Evolutionary conservation across 106 monocot genomes (phyloP).

Genomic region (Vanilla planifolia): DNA sequence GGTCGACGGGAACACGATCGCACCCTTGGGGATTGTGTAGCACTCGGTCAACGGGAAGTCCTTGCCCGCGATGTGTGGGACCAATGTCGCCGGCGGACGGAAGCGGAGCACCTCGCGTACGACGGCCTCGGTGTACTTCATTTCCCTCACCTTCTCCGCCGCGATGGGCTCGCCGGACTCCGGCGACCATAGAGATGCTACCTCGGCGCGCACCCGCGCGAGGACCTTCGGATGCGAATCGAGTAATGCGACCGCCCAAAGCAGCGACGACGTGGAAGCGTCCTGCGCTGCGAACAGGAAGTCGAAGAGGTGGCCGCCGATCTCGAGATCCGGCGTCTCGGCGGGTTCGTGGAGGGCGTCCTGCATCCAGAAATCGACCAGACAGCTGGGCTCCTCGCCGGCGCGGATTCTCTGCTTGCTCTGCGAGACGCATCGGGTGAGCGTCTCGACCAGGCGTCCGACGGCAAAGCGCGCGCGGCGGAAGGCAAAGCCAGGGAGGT

Average conservation of each 20-base stretch:
- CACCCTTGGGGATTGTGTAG: constrained; percentile 84
- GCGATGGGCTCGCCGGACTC: constrained; percentile 43
- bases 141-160: constrained; percentile 34
- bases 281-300: constrained; percentile 96
- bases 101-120: constrained; percentile 72
- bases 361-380: constrained; percentile 93
- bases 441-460: constrained; percentile 38
- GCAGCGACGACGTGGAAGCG: constrained; percentile 86
- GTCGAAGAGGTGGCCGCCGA: constrained; percentile 86
- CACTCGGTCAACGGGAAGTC: constrained; percentile 63
- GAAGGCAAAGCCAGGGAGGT: constrained; percentile 87
- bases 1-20: constrained; percentile 86
- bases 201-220: constrained; percentile 58
- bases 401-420: constrained; percentile 60
- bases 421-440: constrained; percentile 34
- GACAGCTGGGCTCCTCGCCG: constrained; percentile 51
- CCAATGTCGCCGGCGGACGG: constrained; percentile 89
- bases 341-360: constrained; percentile 31
- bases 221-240: constrained; percentile 82
- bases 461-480: constrained; percentile 64
- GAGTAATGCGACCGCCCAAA: constrained; percentile 83
- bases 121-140: constrained; percentile 79
- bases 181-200: constrained; percentile 52
- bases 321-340: constrained; percentile 37
- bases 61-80: constrained; percentile 77